These are phyloP conservation scores for Rutstroemia sydowiana DNA, from an alignment of 2,329 filamentous ascomycete species.

Conservation along the genomic window DNA sequence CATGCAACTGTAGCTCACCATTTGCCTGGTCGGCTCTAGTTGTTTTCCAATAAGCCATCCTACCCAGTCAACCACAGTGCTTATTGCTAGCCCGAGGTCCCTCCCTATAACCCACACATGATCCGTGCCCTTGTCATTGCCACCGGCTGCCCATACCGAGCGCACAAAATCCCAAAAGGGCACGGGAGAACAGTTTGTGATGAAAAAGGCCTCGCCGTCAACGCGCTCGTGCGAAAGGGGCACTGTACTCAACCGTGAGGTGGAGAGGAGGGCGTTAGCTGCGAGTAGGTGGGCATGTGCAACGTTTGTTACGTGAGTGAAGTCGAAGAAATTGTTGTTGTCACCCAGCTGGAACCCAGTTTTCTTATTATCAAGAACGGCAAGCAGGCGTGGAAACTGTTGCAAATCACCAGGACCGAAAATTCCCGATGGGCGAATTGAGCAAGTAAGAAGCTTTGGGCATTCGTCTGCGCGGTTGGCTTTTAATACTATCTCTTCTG, in stretches of 20 bases:
- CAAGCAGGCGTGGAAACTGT: constrained; percentile 64
- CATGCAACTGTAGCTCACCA: constrained; percentile 61
- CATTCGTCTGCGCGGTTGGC: constrained; percentile 54
- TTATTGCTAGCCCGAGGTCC: constrained; percentile 39
- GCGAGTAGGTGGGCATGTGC: constrained; percentile 80
- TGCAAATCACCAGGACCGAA: constrained; percentile 85
- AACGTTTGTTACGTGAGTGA: constrained; percentile 61
- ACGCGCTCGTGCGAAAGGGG: constrained; percentile 67
- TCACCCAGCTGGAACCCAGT: constrained; percentile 74
- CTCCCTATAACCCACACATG: constrained; percentile 49
- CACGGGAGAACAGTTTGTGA: constrained; percentile 77
- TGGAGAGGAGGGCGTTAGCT: constrained; percentile 42
- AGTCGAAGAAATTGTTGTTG: constrained; percentile 64
- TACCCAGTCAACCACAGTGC: constrained; percentile 43
- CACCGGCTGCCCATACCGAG: constrained; percentile 58
- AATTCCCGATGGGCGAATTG: constrained; percentile 81
- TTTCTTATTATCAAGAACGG: constrained; percentile 59
- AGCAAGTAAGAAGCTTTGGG: constrained; percentile 60
- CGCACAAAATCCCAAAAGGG: constrained; percentile 89
- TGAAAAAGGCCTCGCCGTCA: constrained; percentile 81
- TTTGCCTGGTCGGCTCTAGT: constrained; percentile 40
- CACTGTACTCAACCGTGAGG: constrained; percentile 34
- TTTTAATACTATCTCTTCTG: constrained; percentile 71
- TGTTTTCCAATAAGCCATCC: constrained; percentile 43
- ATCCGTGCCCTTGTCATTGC: constrained; percentile 43